Evolutionary conservation across 2,329 filamentous ascomycete genomes (phyloP), one percentile per base, ranked within the genome.

Genomic region (Aplosporella prunicola): DNA sequence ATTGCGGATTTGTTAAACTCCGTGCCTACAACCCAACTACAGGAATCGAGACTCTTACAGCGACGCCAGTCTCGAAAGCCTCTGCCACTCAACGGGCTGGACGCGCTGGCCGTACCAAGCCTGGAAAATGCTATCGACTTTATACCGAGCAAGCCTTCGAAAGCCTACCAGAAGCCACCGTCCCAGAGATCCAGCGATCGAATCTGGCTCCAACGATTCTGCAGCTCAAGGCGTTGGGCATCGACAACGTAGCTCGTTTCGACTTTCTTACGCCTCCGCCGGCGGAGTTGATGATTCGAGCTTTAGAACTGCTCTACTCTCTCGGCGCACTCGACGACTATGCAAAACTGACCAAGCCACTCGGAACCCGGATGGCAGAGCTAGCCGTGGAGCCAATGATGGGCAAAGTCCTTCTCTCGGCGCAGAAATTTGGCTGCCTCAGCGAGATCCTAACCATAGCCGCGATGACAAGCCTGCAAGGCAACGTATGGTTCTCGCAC

Each of bases 301-400:
- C 84, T 1, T 73, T 95, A 2, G 89, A 96, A 58, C 68, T 95
- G 3, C 72, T 98, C 4, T 94, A 81, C 57, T 83, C 85, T 1
- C 66, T 96, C 5, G 87, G 87, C 5, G 87, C 87, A 0, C 64
- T 98, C 9, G 88, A 96, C 51, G 77, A 82, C 35, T 89, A 94
- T 53, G 87, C 87, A 10, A 93, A 89, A 54, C 74, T 98, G 18
- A 95, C 89, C 2, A 80, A 76, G 47, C 88, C 91, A 0, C 67
- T 95, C n/a, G 91, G 91, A 1, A 69, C 76, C 43, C 75, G 85
- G 28, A 95, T 96, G 87, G 89, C 91, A 1, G 89, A 96, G 57
- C 68, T 98, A 28, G 82, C 88, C 0, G 76, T 96, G 6, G 86
- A 94, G 49, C 91, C 91, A 0, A 95, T 95, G 86, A 91, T 95